Evolutionary conservation across 257 asterid species (phyloP), one percentile per base, ranked within the genome.

Genomic region (Przewalskia tangutica): DNA sequence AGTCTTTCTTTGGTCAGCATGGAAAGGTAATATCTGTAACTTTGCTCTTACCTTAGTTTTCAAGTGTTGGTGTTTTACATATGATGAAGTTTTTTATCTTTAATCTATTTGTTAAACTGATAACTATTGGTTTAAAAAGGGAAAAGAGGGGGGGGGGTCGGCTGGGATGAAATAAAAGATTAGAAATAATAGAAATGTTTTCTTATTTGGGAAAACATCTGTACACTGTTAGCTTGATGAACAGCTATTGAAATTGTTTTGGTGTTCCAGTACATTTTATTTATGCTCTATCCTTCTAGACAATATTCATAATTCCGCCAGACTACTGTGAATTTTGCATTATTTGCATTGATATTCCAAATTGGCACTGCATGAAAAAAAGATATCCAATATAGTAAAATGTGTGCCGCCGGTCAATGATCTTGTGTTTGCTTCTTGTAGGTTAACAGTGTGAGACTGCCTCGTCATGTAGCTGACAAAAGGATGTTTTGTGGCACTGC

Each of bases 391-490:
- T 44, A 73, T 48, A 17, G 59, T 73, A 46, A 71, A 70, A 18
- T 18, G 18, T 44, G 40, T 73, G 59, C 42, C 48, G 42, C 23
- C 13, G 1, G 4, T 48, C 78, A 46, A 73, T 73, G 79, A 6
- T 34, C 12, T 46, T 48, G n/a, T 79, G 20, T 23, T 59, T 81
- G 23, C 12, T 64, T 81, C 71, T 16, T 83, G 59, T 85, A 96
- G 99, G 99, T 96, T 82, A 96, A 91, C 82, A 96, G 99, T 85
- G 99, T 96, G 90, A 90, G 99, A 92, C 88, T 94, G 62, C 99
- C 98, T 60, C 98, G 97, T 9, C 99, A 93, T 89, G 98, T 90
- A 85, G 93, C 97, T 79, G 97, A 94, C 85, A 96, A 87, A 78
- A 92, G 91, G 88, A 65, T 90, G 88, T 90, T 93, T 40, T 91